Percentiles rank a stretch among this genome's conserved stretches.
These are phyloP conservation scores for Blastomyces percursus DNA, from an alignment of 2,329 filamentous ascomycete genomes.

Conservation along the genomic window DNA sequence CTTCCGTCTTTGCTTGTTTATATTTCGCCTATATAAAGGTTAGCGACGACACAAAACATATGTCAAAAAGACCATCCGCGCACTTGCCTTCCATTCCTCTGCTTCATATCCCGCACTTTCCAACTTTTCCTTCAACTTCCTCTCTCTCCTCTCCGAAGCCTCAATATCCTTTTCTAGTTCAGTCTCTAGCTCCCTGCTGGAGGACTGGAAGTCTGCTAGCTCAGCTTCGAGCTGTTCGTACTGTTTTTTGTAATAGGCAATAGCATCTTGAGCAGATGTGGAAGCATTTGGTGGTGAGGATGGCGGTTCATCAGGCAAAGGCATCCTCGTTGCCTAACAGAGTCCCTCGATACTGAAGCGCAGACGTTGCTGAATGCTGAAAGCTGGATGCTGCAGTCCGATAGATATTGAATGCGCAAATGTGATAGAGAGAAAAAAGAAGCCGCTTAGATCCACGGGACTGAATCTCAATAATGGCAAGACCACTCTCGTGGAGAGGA, in stretches of 20 bases:
- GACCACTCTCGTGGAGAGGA: background rate
- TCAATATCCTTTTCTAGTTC: constrained; percentile 96
- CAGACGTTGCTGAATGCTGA: background rate
- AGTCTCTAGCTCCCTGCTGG: constrained; percentile 84
- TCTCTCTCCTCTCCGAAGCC: constrained; percentile 84
- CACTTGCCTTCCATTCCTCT: constrained; percentile 90
- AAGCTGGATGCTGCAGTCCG: too few species aligned
- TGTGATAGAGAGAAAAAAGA: background rate
- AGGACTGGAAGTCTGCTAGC: constrained; percentile 84
- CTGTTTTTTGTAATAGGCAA: constrained; percentile 91
- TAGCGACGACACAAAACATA: background rate
- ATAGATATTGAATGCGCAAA: background rate
- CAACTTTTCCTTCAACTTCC: constrained; percentile 72
- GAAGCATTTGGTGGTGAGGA: constrained; percentile 29
- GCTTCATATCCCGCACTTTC: constrained; percentile 79
- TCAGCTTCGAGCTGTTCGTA: constrained; percentile 89
- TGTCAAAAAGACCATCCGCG: background rate
- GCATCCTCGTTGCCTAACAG: constrained; percentile 2
- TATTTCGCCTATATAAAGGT: constrained; percentile 62
- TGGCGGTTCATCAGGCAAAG: constrained; percentile 9
- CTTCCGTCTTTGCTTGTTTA: constrained; percentile 85
- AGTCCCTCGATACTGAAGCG: background rate
- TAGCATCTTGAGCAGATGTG: constrained; percentile 53
- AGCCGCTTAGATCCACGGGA: too few species aligned
- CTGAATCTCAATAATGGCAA: background rate